Percentiles rank a stretch among this genome's conserved stretches.
phyloP scores from a whole-genome alignment of 2,329 filamentous ascomycete species.

The Aspergillus sclerotialis region DNA sequence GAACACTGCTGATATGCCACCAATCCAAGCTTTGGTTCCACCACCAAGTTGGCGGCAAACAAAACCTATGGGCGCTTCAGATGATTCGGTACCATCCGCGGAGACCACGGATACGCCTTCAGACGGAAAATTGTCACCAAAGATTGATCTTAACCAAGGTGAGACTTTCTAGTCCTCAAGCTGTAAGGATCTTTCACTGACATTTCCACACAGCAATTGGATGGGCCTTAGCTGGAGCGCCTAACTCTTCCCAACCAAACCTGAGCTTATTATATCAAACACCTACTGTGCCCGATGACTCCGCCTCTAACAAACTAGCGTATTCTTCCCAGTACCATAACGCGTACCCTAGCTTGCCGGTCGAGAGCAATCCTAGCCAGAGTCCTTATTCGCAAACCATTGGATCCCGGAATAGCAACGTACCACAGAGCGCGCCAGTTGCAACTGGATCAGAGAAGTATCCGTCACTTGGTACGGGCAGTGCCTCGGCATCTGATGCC shows the following conservation, averaged over 20 bases:
- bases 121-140: conserved; percentile 35
- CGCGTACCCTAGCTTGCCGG: conserved; percentile 17
- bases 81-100: conserved; percentile 9
- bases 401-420: conserved; percentile 19
- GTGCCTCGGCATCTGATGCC: conserved; percentile 22
- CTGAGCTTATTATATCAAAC: conserved; percentile 73
- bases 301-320: conserved; percentile 19
- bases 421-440: conserved; percentile 13
- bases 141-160: conserved; percentile 47
- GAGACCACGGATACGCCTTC: conserved; percentile 21
- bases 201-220: conserved; percentile 58
- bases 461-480: conserved; percentile 34
- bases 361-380: conserved; percentile 13
- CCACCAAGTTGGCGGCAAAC: conserved; percentile 44
- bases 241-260: conserved; percentile 77
- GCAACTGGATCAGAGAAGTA: conserved; percentile 17
- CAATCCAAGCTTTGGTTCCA: conserved; percentile 44
- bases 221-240: conserved; percentile 81
- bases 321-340: conserved; percentile 25
- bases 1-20: conserved; percentile 53
- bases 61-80: conserved; percentile 26
- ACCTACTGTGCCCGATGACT: conserved; percentile 27
- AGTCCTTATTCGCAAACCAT: conserved; percentile 24
- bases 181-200: no score
- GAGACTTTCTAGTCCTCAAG: no score